Conservation (phyloP, 2,329 filamentous ascomycete genomes). For the Huntiella savannae region DNA sequence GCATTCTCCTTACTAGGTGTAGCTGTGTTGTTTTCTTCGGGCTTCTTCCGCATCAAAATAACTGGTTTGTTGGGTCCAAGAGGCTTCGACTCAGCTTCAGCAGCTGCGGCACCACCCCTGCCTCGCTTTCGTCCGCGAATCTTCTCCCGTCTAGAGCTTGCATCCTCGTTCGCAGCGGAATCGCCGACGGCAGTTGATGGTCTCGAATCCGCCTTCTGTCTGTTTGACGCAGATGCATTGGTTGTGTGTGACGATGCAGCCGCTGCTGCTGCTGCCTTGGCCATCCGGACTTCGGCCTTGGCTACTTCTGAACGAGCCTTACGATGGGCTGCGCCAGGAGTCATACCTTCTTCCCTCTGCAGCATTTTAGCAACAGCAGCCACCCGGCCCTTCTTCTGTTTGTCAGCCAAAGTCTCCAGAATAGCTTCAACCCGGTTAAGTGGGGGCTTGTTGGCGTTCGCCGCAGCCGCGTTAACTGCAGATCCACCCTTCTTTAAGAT, state of each 20-base stretch:
- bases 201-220: conserved; percentile 2
- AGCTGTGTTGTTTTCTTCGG: conserved; percentile 12
- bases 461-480: conserved; percentile 20
- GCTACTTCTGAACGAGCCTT: conserved; percentile 39
- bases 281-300: conserved; percentile 32
- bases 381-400: conserved; percentile 40
- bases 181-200: neutral
- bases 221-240: neutral
- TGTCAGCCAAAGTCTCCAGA: conserved; percentile 19
- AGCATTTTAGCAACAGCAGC: conserved; percentile 44
- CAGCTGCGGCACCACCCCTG: conserved; percentile 21
- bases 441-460: conserved; percentile 23
- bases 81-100: conserved; percentile 9
- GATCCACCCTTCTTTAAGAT: conserved; percentile 41
- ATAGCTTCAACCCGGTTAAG: conserved; percentile 15
- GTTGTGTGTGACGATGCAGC: conserved; percentile 11
- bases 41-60: conserved; percentile 25
- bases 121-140: conserved; percentile 16
- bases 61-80: conserved; percentile 18
- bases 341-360: conserved; percentile 46
- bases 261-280: conserved; percentile 15
- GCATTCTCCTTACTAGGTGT: too few relatives aligned
- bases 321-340: conserved; percentile 41
- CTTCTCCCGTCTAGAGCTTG: neutral
- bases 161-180: conserved; percentile 5